Conservation (phyloP, 768 basidiomycete species). For the Lepiota venenata region DNA sequence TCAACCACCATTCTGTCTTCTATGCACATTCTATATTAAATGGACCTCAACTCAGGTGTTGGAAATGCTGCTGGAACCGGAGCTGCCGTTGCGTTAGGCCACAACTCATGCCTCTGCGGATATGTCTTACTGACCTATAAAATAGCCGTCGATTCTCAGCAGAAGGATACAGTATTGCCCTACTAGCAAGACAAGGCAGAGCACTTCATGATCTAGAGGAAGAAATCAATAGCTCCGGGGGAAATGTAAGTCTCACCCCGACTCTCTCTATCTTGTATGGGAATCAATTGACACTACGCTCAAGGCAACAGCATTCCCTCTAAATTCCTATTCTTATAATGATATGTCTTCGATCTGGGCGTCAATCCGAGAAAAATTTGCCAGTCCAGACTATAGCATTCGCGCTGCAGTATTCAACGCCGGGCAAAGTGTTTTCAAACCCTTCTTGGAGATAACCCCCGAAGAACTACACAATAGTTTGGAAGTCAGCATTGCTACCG, state of each 20-base stretch:
- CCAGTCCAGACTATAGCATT: conserved; percentile 46
- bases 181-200: conserved; percentile 57
- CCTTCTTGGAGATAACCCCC: conserved; percentile 61
- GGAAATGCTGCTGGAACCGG: conserved; percentile 53
- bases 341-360: conserved; percentile 50
- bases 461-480: conserved; percentile 50
- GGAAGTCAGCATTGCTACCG: conserved; percentile 51
- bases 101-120: not conserved
- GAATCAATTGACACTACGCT: not conserved
- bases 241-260: conserved; percentile 39
- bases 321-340: conserved; percentile 45
- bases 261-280: not conserved
- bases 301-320: conserved; percentile 56
- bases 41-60: conserved; percentile 27
- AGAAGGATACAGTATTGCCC: conserved; percentile 62
- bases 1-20: conserved; percentile 15
- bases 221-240: conserved; percentile 55
- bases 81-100: conserved; percentile 51
- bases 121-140: not conserved
- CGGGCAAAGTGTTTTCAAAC: conserved; percentile 56
- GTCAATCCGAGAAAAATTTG: conserved; percentile 41
- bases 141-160: conserved; percentile 56
- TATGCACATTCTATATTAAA: not conserved
- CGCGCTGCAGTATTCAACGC: conserved; percentile 66
- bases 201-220: conserved; percentile 48